These are phyloP conservation scores for Brasilioporus rufonigricans DNA, from an alignment of 768 basidiomycete genomes.

Conservation along the genomic window DNA sequence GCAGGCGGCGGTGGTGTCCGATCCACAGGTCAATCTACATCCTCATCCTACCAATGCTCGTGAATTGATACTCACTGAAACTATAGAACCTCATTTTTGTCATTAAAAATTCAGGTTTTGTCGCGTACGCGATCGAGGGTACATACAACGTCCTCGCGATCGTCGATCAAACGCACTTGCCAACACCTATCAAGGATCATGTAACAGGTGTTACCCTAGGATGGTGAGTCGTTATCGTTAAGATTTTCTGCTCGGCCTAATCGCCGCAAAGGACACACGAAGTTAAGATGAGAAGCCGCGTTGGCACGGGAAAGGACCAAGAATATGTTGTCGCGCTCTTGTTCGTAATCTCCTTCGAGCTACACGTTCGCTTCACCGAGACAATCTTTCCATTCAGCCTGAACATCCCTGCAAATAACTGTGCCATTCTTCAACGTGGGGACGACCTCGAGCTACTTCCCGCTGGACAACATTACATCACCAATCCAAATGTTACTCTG, in stretches of 20 bases:
- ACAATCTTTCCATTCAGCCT: conserved; percentile 42
- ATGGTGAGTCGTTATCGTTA: conserved; percentile 31
- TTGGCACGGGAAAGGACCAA: conserved; percentile 41
- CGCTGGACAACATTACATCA: conserved; percentile 83
- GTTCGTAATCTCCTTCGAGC: conserved; percentile 35
- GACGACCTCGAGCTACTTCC: conserved; percentile 76
- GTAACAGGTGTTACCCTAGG: conserved; percentile 65
- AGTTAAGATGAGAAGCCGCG: conserved; percentile 69
- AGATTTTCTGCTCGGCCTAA: not conserved
- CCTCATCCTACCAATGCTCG: not conserved
- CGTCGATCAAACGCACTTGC: conserved; percentile 81
- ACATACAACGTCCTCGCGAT: conserved; percentile 77
- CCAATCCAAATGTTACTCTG: conserved; percentile 78
- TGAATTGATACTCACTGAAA: not conserved
- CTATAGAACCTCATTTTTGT: conserved; percentile 70
- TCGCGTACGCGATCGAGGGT: conserved; percentile 73
- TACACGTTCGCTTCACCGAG: not conserved
- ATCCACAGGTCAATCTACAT: conserved; percentile 47
- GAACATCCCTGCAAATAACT: conserved; percentile 84
- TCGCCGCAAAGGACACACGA: conserved; percentile 53
- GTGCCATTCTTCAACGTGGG: conserved; percentile 79
- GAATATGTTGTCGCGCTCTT: conserved; percentile 81
- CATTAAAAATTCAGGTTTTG: conserved; percentile 75
- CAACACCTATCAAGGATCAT: conserved; percentile 54
- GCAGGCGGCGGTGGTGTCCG: conserved; percentile 67